phyloP scores from a whole-genome alignment of 257 asterid species.

The Jacaranda mimosifolia region DNA sequence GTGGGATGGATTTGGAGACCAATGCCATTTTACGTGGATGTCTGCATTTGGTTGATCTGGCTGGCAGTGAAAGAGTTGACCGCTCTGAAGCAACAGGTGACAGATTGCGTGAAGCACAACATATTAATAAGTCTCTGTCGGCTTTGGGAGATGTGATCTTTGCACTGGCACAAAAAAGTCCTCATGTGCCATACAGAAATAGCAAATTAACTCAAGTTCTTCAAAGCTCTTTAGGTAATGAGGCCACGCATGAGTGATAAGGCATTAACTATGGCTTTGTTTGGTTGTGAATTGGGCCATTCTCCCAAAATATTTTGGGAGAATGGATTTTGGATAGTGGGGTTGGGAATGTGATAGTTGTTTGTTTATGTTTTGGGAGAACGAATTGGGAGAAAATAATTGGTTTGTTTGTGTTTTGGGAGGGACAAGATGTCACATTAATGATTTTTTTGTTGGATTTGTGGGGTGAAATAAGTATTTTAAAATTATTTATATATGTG shows the following conservation, averaged over 20 bases:
- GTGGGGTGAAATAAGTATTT: too few relatives aligned
- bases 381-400: too few relatives aligned
- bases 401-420: too few relatives aligned
- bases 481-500: too few relatives aligned
- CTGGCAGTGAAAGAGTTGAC: conserved; percentile 97
- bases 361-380: too few relatives aligned
- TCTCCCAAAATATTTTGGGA: too few relatives aligned
- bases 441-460: too few relatives aligned
- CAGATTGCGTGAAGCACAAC: conserved; percentile 94
- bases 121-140: conserved; percentile 91
- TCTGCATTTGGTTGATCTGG: conserved; percentile 96
- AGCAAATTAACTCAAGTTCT: conserved; percentile 98
- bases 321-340: too few relatives aligned
- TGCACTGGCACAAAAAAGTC: conserved; percentile 88
- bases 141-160: conserved; percentile 98
- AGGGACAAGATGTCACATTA: too few relatives aligned
- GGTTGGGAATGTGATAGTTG: too few relatives aligned
- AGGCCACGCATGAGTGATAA: conserved; percentile 26
- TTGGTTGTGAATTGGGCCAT: too few relatives aligned
- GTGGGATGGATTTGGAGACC: conserved; percentile 88
- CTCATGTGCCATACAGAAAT: conserved; percentile 94
- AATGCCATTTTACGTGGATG: conserved; percentile 80
- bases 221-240: conserved; percentile 91
- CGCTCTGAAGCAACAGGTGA: conserved; percentile 96
- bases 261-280: conserved; percentile 14